Percentiles rank a stretch among this genome's conserved stretches.
phyloP scores from a whole-genome alignment of 805 yeast genomes.

The Metschnikowia dekortorum region DNA sequence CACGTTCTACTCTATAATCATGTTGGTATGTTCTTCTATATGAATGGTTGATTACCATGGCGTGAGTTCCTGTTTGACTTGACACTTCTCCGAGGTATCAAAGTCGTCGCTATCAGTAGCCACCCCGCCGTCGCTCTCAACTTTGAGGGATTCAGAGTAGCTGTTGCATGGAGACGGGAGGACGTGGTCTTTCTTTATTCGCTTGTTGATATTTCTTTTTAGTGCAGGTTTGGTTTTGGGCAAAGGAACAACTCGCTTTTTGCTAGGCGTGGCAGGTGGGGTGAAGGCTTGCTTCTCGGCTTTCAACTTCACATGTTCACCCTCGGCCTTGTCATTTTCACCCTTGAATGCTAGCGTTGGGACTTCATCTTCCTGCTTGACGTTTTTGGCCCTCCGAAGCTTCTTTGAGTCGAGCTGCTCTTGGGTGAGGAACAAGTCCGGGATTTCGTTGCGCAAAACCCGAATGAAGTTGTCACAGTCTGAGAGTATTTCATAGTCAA shows the following conservation, averaged over 20 bases:
- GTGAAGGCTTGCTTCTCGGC: slow-evolving; percentile 17
- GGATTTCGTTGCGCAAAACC: slow-evolving; percentile 48
- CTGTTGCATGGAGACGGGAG: slow-evolving; percentile 36
- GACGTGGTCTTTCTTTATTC: slow-evolving; percentile 12
- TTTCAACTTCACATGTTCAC: background rate
- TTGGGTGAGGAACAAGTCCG: slow-evolving; percentile 61
- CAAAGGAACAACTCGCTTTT: slow-evolving; percentile 15
- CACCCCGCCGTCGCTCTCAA: slow-evolving; percentile 13
- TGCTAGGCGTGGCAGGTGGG: slow-evolving; percentile 34
- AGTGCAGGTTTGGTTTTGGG: slow-evolving; percentile 20
- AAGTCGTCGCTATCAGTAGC: slow-evolving; percentile 16
- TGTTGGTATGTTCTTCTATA: background rate
- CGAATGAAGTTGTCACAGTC: slow-evolving; percentile 84
- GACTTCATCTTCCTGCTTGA: slow-evolving; percentile 1
- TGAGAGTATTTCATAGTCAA: slow-evolving; percentile 74
- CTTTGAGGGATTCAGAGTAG: slow-evolving; percentile 20
- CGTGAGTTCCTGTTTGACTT: slow-evolving; percentile 1
- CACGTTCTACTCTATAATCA: background rate
- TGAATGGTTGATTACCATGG: background rate
- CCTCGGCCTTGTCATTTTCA: background rate
- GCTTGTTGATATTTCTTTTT: slow-evolving; percentile 11
- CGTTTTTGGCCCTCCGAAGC: slow-evolving; percentile 21
- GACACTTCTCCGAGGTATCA: background rate
- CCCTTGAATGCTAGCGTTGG: slow-evolving; percentile 3
- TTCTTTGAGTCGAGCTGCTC: slow-evolving; percentile 43